Conservation (phyloP, 108 stramenopile species). For the Epithemia pelagica region DNA sequence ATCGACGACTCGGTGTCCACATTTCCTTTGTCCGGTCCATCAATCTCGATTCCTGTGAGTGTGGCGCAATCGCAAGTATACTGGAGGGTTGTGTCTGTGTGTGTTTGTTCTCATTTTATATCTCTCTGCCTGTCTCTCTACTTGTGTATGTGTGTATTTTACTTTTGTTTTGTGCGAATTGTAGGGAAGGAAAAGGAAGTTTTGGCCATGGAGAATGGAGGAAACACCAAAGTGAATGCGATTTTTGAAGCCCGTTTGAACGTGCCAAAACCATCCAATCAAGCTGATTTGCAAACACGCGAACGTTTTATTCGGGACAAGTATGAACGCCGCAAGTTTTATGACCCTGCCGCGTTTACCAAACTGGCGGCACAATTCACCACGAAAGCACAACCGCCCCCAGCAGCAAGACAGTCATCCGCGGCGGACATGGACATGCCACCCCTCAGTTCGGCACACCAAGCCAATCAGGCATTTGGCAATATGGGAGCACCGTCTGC, state of each 20-base stretch:
- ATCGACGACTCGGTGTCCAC: conserved; percentile 96
- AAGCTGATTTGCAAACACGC: conserved; percentile 62
- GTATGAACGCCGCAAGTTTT: conserved; percentile 87
- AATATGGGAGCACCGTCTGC: conserved; percentile 56
- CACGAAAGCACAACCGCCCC: conserved; percentile 4
- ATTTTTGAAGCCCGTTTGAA: conserved; percentile 75
- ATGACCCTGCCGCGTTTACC: conserved; percentile 41
- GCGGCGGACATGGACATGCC: too few relatives aligned
- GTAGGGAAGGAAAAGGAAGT: conserved; percentile 88
- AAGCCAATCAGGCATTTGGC: conserved; percentile 6
- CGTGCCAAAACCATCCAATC: conserved; percentile 49
- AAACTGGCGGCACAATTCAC: conserved; percentile 1
- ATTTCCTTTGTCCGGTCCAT: conserved; percentile 95
- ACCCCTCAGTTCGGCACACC: conserved; percentile 18
- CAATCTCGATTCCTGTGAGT: conserved; percentile 86
- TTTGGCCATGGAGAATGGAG: conserved; percentile 87
- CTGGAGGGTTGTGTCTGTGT: neutral
- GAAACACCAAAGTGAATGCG: conserved; percentile 78
- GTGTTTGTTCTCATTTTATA: conserved; percentile 1
- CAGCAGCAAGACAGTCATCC: too few relatives aligned
- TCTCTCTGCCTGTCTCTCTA: neutral
- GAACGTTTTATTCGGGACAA: conserved; percentile 90
- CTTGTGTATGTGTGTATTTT: neutral
- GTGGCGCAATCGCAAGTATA: too few relatives aligned
- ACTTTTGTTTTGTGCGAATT: neutral